phyloP scores from a whole-genome alignment of 2,329 filamentous ascomycete species.

The Ascocoryne sarcoides region DNA sequence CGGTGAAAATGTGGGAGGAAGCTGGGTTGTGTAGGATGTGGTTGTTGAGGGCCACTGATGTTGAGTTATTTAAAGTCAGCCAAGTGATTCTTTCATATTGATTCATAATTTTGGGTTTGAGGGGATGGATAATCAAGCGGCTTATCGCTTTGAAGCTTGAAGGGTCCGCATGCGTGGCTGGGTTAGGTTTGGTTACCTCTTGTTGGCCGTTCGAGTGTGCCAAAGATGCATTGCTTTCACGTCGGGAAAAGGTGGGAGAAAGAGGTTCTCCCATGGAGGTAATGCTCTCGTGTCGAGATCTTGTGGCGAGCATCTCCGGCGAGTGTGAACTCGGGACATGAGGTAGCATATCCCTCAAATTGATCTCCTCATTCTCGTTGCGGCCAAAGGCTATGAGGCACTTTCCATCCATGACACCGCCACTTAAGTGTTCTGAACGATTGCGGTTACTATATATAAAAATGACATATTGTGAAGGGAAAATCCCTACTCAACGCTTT shows the following conservation, averaged over 20 bases:
- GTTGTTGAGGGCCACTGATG: too few species aligned
- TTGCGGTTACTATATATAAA: neutral
- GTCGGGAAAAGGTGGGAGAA: neutral
- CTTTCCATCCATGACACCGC: slow-evolving; percentile 12
- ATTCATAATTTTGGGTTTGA: too few species aligned
- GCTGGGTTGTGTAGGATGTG: too few species aligned
- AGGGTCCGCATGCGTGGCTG: neutral
- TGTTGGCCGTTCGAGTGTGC: neutral
- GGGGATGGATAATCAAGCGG: too few species aligned
- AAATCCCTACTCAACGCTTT: slow-evolving; percentile 15
- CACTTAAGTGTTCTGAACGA: slow-evolving; percentile 16
- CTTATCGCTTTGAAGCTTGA: too few species aligned
- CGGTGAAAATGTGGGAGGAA: too few species aligned
- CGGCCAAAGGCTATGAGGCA: slow-evolving; percentile 18
- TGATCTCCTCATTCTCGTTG: slow-evolving; percentile 16
- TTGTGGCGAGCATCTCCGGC: neutral
- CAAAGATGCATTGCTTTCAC: neutral
- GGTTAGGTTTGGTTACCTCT: neutral
- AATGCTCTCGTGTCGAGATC: neutral
- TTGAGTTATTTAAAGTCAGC: too few species aligned
- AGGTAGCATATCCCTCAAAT: slow-evolving; percentile 7
- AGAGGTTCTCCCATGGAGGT: neutral
- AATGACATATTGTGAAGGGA: neutral
- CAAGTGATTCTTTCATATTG: too few species aligned
- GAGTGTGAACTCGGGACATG: neutral